Evolutionary conservation across 805 yeast species (phyloP).

Genomic region (Middelhovenomyces tepae): DNA sequence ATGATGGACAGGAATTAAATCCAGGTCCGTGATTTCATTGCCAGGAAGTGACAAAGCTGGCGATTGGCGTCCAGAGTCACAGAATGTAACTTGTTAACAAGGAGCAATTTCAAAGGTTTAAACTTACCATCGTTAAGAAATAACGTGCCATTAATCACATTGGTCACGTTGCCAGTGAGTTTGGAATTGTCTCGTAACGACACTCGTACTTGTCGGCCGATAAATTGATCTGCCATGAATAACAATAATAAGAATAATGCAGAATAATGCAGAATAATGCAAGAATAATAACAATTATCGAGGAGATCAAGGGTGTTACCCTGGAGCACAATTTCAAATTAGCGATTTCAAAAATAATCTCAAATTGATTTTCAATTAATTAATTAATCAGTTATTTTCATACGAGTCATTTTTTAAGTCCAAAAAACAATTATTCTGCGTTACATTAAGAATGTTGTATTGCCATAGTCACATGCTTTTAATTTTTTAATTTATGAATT

Average conservation of each 20-base stretch:
- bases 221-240: conserved; percentile 17
- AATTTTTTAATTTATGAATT: no score
- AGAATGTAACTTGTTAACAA: conserved; percentile 9
- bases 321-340: not conserved
- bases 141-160: conserved; percentile 15
- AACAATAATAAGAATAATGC: not conserved
- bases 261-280: not conserved
- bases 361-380: no score
- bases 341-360: not conserved
- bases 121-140: conserved; percentile 11
- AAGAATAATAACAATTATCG: not conserved
- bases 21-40: conserved; percentile 15
- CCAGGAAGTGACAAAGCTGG: conserved; percentile 12
- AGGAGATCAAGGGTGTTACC: not conserved
- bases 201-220: conserved; percentile 18
- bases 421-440: no score
- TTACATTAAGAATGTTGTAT: no score
- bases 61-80: conserved; percentile 8
- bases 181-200: conserved; percentile 13
- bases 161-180: conserved; percentile 15
- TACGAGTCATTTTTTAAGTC: no score
- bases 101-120: not conserved
- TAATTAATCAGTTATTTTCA: no score
- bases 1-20: conserved; percentile 6
- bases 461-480: no score